Evolutionary conservation across 2,329 filamentous ascomycete species (phyloP).

Genomic region (Neonectria hederae): DNA sequence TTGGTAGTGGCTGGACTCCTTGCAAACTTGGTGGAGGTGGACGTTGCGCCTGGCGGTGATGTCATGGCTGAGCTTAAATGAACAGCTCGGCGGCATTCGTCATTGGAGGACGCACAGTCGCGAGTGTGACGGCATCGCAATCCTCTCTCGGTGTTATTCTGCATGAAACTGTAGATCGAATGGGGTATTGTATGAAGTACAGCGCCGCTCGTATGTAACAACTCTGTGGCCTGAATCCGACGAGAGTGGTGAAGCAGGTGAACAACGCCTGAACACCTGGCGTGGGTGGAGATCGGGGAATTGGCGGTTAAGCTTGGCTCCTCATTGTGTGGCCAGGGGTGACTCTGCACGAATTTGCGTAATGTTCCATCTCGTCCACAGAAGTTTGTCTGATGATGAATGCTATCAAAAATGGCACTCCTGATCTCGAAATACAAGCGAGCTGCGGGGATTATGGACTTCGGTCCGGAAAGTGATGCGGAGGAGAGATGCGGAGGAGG

Average conservation of each 20-base stretch:
- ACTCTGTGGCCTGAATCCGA: neutral
- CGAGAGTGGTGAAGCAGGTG: neutral
- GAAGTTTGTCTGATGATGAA: neutral
- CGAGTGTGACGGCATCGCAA: conserved; percentile 31
- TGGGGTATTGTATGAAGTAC: neutral
- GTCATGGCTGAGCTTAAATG: conserved; percentile 42
- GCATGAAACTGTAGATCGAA: conserved; percentile 12
- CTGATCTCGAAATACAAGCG: neutral
- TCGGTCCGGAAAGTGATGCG: neutral
- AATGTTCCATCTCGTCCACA: neutral
- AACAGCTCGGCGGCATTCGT: conserved; percentile 26
- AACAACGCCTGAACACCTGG: neutral
- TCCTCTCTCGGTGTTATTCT: conserved; percentile 29
- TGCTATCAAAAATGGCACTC: neutral
- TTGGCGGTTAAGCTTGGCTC: neutral
- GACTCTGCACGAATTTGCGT: neutral
- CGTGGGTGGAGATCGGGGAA: neutral
- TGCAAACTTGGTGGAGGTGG: neutral
- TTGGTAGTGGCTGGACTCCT: neutral
- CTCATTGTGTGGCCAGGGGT: neutral
- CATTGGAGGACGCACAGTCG: conserved; percentile 9
- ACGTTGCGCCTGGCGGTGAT: conserved; percentile 26
- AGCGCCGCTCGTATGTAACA: no score
- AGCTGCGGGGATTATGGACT: neutral
- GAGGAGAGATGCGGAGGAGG: neutral